Evolutionary conservation across 2,329 filamentous ascomycete species (phyloP).

Genomic region (Colletotrichum tofieldiae): DNA sequence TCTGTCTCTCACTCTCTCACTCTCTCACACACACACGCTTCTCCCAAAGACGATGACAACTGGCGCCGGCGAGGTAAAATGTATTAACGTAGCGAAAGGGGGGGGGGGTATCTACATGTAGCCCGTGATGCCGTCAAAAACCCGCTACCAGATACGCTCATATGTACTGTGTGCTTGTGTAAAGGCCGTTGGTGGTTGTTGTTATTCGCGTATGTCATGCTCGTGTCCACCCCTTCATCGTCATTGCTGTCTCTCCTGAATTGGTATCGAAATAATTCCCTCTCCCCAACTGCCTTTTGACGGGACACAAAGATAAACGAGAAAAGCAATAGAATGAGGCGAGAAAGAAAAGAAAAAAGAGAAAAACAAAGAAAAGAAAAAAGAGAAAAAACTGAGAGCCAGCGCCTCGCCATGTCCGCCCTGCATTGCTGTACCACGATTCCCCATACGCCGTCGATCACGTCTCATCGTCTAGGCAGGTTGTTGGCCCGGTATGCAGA

Average conservation of each 20-base stretch:
- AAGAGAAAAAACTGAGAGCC: not conserved
- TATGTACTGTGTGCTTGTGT: conserved; percentile 7
- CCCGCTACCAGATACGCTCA: conserved; percentile 4
- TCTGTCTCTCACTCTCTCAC: not conserved
- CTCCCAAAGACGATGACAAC: not conserved
- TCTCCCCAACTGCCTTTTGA: not conserved
- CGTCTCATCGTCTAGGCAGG: conserved; percentile 63
- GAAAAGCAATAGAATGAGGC: conserved; percentile 11
- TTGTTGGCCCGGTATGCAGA: conserved; percentile 63
- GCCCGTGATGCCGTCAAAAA: conserved; percentile 6
- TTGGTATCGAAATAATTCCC: conserved; percentile 36
- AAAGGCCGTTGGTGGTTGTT: conserved; percentile 21
- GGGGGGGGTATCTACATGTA: conserved; percentile 24
- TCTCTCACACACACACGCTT: not conserved
- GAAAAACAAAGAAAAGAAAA: not conserved
- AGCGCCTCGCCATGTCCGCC: conserved; percentile 25
- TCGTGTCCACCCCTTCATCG: conserved; percentile 1
- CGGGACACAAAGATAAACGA: conserved; percentile 10
- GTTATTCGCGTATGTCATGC: conserved; percentile 19
- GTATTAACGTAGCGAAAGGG: conserved; percentile 5
- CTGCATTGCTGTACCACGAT: not conserved
- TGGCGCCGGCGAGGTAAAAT: not conserved
- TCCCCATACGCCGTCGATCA: conserved; percentile 14
- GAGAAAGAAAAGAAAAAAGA: not conserved
- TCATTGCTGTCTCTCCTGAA: conserved; percentile 21